Percentiles rank a stretch among this genome's conserved stretches.
Evolutionary conservation across 768 basidiomycete species (phyloP).

Genomic region (Leucogyrophana mollusca): DNA sequence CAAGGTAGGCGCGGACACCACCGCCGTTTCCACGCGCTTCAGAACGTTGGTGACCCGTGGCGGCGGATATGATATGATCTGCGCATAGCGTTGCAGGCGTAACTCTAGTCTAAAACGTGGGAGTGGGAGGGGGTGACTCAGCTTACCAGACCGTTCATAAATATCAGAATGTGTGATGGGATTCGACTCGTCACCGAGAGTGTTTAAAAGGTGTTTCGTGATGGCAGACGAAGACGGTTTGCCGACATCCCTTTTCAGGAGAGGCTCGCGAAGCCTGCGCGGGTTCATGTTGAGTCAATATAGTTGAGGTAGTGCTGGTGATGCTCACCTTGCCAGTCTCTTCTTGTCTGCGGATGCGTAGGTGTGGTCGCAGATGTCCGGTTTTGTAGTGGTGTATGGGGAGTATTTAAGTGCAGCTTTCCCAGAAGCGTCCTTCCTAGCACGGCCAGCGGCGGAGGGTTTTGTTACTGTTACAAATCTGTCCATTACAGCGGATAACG

Average conservation of each 20-base stretch:
- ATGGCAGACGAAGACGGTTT: slow-evolving; percentile 42
- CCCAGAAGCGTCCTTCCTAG: slow-evolving; percentile 2
- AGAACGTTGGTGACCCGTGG: slow-evolving; percentile 68
- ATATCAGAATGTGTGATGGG: slow-evolving; percentile 79
- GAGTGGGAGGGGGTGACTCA: background rate
- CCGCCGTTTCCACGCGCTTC: slow-evolving; percentile 37
- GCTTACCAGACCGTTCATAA: slow-evolving; percentile 56
- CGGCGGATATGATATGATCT: slow-evolving; percentile 62
- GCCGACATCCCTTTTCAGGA: slow-evolving; percentile 26
- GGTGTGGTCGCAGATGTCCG: background rate
- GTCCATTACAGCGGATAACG: too few species aligned
- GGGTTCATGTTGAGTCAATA: background rate
- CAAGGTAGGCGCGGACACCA: slow-evolving; percentile 36
- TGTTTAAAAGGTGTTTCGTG: slow-evolving; percentile 60
- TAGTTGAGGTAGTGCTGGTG: background rate
- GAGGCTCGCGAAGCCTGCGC: slow-evolving; percentile 30
- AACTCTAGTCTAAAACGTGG: background rate
- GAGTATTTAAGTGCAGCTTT: background rate
- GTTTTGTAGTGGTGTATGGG: slow-evolving; percentile 2
- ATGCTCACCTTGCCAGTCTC: slow-evolving; percentile 15
- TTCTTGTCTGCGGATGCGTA: slow-evolving; percentile 13
- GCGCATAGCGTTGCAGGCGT: too few species aligned
- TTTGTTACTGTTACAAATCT: slow-evolving; percentile 24
- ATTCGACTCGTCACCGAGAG: slow-evolving; percentile 62
- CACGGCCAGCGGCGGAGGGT: background rate